A percentile compares a stretch with the other conserved stretches of the same genome.
These are phyloP conservation scores for Fusarium sp. DNA, from an alignment of 2,329 filamentous ascomycete genomes.

Conservation along the genomic window DNA sequence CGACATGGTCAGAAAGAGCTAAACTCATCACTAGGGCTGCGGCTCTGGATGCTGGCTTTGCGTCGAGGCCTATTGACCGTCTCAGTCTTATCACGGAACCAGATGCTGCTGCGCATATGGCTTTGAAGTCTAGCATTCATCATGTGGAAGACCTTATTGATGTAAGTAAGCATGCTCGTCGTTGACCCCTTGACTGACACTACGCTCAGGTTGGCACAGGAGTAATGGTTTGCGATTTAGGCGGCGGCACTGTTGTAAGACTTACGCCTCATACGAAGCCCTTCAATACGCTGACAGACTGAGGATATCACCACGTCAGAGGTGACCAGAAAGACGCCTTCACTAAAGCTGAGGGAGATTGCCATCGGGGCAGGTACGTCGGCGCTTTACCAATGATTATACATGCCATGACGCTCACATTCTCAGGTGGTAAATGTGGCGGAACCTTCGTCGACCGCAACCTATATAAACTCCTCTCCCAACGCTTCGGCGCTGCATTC, in stretches of 20 bases:
- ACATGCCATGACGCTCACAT: too few species aligned
- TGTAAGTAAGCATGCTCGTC: background rate
- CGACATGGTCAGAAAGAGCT: background rate
- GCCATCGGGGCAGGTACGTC: background rate
- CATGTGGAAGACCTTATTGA: background rate
- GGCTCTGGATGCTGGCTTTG: background rate
- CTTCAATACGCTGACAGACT: too few species aligned
- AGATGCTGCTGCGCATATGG: background rate
- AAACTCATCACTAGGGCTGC: background rate
- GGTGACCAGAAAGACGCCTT: background rate
- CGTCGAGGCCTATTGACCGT: background rate
- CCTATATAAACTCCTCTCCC: background rate
- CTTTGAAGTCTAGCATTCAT: background rate
- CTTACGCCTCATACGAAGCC: too few species aligned
- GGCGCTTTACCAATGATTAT: too few species aligned
- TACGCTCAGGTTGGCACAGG: background rate
- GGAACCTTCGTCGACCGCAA: background rate
- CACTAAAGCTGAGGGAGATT: background rate
- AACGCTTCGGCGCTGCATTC: background rate
- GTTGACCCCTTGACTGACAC: background rate
- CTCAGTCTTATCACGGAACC: background rate
- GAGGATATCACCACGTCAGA: background rate
- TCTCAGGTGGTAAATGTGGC: background rate
- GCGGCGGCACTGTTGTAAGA: background rate
- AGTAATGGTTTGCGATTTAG: background rate